Evolutionary conservation across 106 monocot species (phyloP).

Genomic region (Apostasia ramifera): DNA sequence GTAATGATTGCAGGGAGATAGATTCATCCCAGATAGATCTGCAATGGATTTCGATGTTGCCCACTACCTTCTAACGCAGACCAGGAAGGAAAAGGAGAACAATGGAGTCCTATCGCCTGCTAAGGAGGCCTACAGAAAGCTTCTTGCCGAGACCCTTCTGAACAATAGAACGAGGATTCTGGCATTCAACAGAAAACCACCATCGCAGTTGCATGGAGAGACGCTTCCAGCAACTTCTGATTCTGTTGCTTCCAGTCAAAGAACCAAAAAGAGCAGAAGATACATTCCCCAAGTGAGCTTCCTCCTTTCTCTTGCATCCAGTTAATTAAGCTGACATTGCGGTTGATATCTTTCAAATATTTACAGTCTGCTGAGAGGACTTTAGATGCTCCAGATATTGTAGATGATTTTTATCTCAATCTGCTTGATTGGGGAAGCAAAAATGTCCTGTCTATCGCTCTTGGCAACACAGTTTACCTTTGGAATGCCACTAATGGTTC

Average conservation of each 20-base stretch:
- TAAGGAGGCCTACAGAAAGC: conserved; percentile 44
- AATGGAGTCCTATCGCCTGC: conserved; percentile 24
- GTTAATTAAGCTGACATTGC: neutral
- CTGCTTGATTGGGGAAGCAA: conserved; percentile 55
- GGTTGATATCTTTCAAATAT: neutral
- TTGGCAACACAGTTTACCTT: conserved; percentile 44
- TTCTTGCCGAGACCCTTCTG: conserved; percentile 35
- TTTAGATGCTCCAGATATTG: conserved; percentile 44
- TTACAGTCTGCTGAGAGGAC: conserved; percentile 46
- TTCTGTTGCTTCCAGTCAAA: conserved; percentile 16
- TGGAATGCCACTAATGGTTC: conserved; percentile 44
- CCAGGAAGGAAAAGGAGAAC: conserved; percentile 48
- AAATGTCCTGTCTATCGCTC: conserved; percentile 50
- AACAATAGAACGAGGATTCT: conserved; percentile 37
- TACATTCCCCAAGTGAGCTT: conserved; percentile 51
- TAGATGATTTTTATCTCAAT: conserved; percentile 55
- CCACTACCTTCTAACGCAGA: conserved; percentile 37
- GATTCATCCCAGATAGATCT: conserved; percentile 66
- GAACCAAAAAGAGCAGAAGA: conserved; percentile 25
- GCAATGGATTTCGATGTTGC: conserved; percentile 63
- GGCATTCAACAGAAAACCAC: conserved; percentile 45
- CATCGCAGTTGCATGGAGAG: neutral
- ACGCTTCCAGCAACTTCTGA: conserved; percentile 16
- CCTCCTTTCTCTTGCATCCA: neutral
- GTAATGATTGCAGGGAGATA: conserved; percentile 26